Percentiles rank a stretch among this genome's conserved stretches.
phyloP scores from a whole-genome alignment of 2,329 filamentous ascomycete species.

The Clonostachys rhizophaga region DNA sequence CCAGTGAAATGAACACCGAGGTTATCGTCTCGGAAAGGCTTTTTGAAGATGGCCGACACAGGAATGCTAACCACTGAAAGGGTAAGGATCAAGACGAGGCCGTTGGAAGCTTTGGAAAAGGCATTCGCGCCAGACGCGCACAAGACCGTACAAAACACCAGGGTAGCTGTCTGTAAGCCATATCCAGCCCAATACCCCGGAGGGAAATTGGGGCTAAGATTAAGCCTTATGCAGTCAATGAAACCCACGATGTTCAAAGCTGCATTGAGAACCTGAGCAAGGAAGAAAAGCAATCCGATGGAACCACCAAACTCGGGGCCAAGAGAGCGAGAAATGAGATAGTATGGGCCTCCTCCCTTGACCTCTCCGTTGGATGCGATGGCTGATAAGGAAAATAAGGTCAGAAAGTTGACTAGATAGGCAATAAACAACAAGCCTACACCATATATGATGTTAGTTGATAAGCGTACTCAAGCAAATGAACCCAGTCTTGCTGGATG shows the following conservation, averaged over 20 bases:
- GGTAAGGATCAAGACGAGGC: conserved; percentile 64
- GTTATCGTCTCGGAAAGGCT: conserved; percentile 60
- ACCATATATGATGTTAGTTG: neutral
- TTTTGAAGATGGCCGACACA: conserved; percentile 64
- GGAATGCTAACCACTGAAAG: conserved; percentile 78
- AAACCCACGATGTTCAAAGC: conserved; percentile 84
- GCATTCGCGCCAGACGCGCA: conserved; percentile 77
- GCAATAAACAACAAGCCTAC: conserved; percentile 67
- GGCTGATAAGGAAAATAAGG: conserved; percentile 79
- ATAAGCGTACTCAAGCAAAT: neutral
- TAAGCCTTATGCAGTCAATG: conserved; percentile 75
- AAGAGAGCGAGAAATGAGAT: conserved; percentile 79
- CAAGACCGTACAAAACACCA: conserved; percentile 67
- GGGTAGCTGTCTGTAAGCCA: conserved; percentile 66
- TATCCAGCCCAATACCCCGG: conserved; percentile 75
- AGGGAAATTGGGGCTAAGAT: conserved; percentile 63
- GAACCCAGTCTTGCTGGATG: neutral
- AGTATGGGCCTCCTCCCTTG: conserved; percentile 82
- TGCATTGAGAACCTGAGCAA: conserved; percentile 86
- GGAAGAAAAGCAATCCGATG: conserved; percentile 82
- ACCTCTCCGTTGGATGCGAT: conserved; percentile 90
- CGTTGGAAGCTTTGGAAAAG: conserved; percentile 78
- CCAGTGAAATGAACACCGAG: conserved; percentile 74
- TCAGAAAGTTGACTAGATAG: conserved; percentile 81
- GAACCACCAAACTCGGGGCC: conserved; percentile 87